These are phyloP conservation scores for Lecanicillium sp. DNA, from an alignment of 2,329 filamentous ascomycete species.

Conservation along the genomic window DNA sequence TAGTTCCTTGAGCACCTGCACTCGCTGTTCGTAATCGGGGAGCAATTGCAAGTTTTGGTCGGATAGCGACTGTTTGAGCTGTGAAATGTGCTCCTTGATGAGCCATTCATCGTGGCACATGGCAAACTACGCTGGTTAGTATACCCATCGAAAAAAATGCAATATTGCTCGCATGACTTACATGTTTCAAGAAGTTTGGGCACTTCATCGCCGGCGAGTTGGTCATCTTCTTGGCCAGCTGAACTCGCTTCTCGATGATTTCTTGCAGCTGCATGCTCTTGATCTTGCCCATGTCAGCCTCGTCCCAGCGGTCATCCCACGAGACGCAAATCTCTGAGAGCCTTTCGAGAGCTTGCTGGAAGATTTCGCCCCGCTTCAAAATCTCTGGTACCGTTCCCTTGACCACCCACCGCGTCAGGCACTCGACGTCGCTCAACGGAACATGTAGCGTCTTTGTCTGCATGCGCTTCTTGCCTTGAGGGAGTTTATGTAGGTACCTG, in stretches of 20 bases:
- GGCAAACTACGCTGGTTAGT: conserved; percentile 60
- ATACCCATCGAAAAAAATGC: conserved; percentile 7
- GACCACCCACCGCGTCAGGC: conserved; percentile 62
- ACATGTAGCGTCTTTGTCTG: conserved; percentile 61
- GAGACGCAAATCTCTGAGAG: conserved; percentile 60
- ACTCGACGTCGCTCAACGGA: conserved; percentile 72
- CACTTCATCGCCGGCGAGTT: conserved; percentile 61
- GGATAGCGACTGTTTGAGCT: conserved; percentile 81
- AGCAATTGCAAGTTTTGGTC: conserved; percentile 94
- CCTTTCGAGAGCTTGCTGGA: conserved; percentile 53
- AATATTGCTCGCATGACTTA: conserved; percentile 36
- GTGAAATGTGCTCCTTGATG: conserved; percentile 85
- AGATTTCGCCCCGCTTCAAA: conserved; percentile 42
- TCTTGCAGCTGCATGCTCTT: conserved; percentile 78
- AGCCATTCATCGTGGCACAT: conserved; percentile 97
- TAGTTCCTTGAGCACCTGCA: conserved; percentile 83
- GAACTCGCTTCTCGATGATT: conserved; percentile 61
- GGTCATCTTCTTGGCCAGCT: conserved; percentile 55
- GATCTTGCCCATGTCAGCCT: conserved; percentile 73
- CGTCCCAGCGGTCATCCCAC: conserved; percentile 76
- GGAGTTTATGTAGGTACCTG: conserved; percentile 56
- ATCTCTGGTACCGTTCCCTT: conserved; percentile 52
- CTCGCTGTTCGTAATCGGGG: conserved; percentile 92
- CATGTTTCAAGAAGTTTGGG: conserved; percentile 76
- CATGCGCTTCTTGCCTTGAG: conserved; percentile 58